These are phyloP conservation scores for Oenanthe javanica DNA, from an alignment of 140 eudicot genomes.

Conservation along the genomic window DNA sequence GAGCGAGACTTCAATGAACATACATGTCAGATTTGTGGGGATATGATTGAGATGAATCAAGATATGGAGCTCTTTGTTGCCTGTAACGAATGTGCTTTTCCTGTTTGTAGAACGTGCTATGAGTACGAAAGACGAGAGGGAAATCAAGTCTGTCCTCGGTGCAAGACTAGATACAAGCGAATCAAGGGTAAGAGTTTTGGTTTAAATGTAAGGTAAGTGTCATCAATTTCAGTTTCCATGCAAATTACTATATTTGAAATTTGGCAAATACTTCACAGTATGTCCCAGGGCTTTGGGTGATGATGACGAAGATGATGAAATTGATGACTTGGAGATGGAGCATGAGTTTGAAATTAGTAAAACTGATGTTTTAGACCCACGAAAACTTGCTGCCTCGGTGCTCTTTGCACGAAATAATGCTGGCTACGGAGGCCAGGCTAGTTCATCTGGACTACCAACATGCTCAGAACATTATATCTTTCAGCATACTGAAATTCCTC, in stretches of 20 bases:
- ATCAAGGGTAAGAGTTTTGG: not conserved
- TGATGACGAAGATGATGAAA: constrained; percentile 20
- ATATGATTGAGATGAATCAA: not conserved
- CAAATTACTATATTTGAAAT: no score
- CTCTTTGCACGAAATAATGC: constrained; percentile 5
- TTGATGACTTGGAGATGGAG: constrained; percentile 17
- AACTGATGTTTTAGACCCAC: not conserved
- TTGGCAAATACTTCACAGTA: constrained; percentile 1
- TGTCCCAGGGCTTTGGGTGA: constrained; percentile 17
- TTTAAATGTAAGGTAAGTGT: not conserved
- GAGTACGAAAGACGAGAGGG: constrained; percentile 12
- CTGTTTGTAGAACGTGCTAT: constrained; percentile 4
- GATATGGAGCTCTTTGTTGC: constrained; percentile 7
- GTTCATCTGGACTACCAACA: not conserved
- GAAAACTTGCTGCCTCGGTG: not conserved
- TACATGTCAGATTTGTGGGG: constrained; percentile 1
- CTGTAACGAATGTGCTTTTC: constrained; percentile 3
- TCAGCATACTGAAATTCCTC: not conserved
- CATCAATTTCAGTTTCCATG: no score
- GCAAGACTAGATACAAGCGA: constrained; percentile 6
- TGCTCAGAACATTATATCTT: not conserved
- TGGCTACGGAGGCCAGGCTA: not conserved
- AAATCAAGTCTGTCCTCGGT: constrained; percentile 4
- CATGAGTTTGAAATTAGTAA: constrained; percentile 5
- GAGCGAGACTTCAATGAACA: not conserved